These are phyloP conservation scores for Chaetomium globosum DNA, from an alignment of 2,329 filamentous ascomycete species.

Conservation along the genomic window DNA sequence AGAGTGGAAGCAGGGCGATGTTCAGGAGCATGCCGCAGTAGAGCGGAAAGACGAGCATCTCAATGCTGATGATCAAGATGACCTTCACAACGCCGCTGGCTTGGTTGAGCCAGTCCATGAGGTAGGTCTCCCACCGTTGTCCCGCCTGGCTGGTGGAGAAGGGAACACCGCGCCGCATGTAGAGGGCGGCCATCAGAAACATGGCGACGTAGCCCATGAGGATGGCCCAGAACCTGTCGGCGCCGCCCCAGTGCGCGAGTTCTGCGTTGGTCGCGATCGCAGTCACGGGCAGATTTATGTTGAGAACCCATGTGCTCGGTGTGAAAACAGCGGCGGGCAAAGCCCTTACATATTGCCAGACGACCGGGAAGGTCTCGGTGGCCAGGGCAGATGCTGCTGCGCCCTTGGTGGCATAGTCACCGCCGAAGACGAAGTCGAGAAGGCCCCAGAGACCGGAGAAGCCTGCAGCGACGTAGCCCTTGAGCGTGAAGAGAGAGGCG, in stretches of 20 bases:
- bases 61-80: slow-evolving; percentile 96
- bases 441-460: slow-evolving; percentile 46
- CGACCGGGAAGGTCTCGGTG: slow-evolving; percentile 31
- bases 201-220: slow-evolving; percentile 79
- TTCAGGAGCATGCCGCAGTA: slow-evolving; percentile 94
- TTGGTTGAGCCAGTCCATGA: slow-evolving; percentile 85
- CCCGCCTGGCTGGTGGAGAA: slow-evolving; percentile 62
- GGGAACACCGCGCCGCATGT: slow-evolving; percentile 72
- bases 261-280: slow-evolving; percentile 53
- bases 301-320: slow-evolving; percentile 62
- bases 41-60: slow-evolving; percentile 95
- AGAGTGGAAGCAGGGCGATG: slow-evolving; percentile 82
- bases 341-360: slow-evolving; percentile 38
- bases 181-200: slow-evolving; percentile 72
- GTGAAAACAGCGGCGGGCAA: slow-evolving; percentile 47
- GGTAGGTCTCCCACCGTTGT: slow-evolving; percentile 70
- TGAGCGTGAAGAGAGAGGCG: slow-evolving; percentile 65
- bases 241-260: slow-evolving; percentile 67
- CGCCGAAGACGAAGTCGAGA: slow-evolving; percentile 51
- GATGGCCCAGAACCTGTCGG: slow-evolving; percentile 71
- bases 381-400: slow-evolving; percentile 32
- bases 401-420: slow-evolving; percentile 46
- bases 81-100: slow-evolving; percentile 97
- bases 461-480: slow-evolving; percentile 52
- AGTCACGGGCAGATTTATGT: slow-evolving; percentile 51